Base-by-base conservation (phyloP, 2,329 filamentous ascomycete species). In the Sporothrix dimorphospora region DNA sequence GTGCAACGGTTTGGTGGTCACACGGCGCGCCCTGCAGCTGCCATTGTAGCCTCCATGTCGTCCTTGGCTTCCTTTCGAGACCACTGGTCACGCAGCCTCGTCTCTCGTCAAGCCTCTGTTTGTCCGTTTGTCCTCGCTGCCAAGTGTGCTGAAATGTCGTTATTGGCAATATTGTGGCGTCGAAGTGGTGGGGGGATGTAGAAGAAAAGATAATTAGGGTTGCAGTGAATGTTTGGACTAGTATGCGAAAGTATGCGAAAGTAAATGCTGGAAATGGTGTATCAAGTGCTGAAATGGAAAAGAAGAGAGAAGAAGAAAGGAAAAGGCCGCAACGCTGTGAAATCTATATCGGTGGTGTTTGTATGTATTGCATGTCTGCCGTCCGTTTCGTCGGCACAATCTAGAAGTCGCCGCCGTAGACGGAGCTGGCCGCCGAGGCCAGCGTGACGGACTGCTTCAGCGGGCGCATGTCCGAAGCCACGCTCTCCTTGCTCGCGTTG, bases 401-500 rank as follows among this genome's bases (percentile, higher is more conserved):
- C 24, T 69, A 53, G 40, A 34, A 53, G 34, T 47, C 38, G 61
- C 27, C 34, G 40, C 40, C 67, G 34, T 55, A 55, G 24, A 69
- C 59, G n/a, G 70, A 70, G 24, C 38, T 69, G 11, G 42, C 30
- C 6, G 21, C 12, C 19, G 73, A 70, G 6, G 30, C 40, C 24
- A 55, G 11, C 30, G 24, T 40, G 5, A 19, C 19, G 9, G 72
- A 67, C 57, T 68, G 61, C 49, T 66, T 66, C 19, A 72, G 49
- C 34, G 69, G 73, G 1, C 40, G 70, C 70, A 63, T 40, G 24
- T 73, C 72, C 9, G 73, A 73, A 11, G 72, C 70, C 55, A 74
- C 49, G 30, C 70, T 74, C n/a, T 65, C 71, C 24, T 65, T 55
- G 71, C 73, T 73, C 11, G 21, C 24, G 53, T 73, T 74, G 71